Percentiles rank a stretch among this genome's conserved stretches.
Evolutionary conservation across 2,329 filamentous ascomycete genomes (phyloP).

Genomic region (Blastomyces percursus): DNA sequence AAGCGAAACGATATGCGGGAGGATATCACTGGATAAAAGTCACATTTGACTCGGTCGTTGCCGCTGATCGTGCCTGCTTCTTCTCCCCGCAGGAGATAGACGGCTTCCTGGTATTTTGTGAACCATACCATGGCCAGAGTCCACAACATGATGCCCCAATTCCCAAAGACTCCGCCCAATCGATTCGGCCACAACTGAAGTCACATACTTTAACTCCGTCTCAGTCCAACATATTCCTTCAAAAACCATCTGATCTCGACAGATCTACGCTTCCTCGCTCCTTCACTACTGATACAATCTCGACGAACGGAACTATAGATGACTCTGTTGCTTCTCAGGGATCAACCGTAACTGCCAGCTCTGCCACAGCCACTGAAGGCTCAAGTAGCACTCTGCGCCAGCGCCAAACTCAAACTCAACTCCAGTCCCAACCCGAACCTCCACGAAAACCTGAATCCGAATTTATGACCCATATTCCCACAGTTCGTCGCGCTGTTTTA

Average conservation of each 20-base stretch:
- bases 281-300: slow-evolving; percentile 30
- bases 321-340: slow-evolving; percentile 18
- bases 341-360: slow-evolving; percentile 34
- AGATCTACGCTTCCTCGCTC: slow-evolving; percentile 31
- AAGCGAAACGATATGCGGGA: slow-evolving; percentile 70
- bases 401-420: slow-evolving; percentile 17
- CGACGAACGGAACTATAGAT: slow-evolving; percentile 15
- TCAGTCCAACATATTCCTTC: slow-evolving; percentile 27
- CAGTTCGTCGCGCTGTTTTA: slow-evolving; percentile 53
- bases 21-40: slow-evolving; percentile 89
- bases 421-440: slow-evolving; percentile 11
- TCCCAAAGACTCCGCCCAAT: slow-evolving; percentile 35
- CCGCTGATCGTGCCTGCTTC: slow-evolving; percentile 58
- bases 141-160: slow-evolving; percentile 55
- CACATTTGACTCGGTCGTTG: slow-evolving; percentile 63
- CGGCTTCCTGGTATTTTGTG: slow-evolving; percentile 59
- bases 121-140: slow-evolving; percentile 55
- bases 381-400: slow-evolving; percentile 20
- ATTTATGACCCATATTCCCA: slow-evolving; percentile 51
- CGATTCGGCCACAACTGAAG: slow-evolving; percentile 20
- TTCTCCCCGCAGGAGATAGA: slow-evolving; percentile 61
- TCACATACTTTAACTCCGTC: slow-evolving; percentile 27
- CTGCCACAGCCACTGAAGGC: slow-evolving; percentile 29
- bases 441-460: slow-evolving; percentile 28
- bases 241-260: slow-evolving; percentile 22